A percentile compares a stretch with the other conserved stretches of the same genome.
Conservation (phyloP, 2,329 filamentous ascomycete genomes). For the Dothideomycetidae sp. region DNA sequence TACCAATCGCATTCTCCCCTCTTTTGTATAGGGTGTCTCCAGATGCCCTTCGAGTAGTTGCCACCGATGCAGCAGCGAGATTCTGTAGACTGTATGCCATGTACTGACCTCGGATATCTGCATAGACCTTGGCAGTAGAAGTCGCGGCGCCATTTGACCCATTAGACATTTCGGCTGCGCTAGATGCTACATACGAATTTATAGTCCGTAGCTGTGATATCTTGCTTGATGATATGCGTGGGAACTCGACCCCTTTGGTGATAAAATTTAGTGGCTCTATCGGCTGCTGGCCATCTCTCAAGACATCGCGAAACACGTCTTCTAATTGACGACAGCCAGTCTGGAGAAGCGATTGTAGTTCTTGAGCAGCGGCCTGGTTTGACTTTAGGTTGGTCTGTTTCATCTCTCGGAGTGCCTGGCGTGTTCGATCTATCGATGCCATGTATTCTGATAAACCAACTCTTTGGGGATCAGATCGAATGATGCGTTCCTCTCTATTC, state of each 20-base stretch:
- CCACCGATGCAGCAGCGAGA: slow-evolving; percentile 69
- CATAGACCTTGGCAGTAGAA: slow-evolving; percentile 67
- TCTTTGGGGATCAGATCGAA: slow-evolving; percentile 62
- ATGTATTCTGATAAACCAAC: slow-evolving; percentile 75
- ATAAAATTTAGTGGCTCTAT: slow-evolving; percentile 86
- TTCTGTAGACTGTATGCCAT: slow-evolving; percentile 71
- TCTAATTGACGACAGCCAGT: slow-evolving; percentile 73
- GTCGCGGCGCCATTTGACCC: slow-evolving; percentile 28
- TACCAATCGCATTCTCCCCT: slow-evolving; percentile 81
- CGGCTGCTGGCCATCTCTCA: slow-evolving; percentile 63
- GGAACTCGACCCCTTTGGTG: slow-evolving; percentile 67
- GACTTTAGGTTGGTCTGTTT: slow-evolving; percentile 80
- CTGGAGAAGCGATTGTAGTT: slow-evolving; percentile 63
- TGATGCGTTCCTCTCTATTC: slow-evolving; percentile 79
- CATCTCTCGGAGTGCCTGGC: slow-evolving; percentile 70
- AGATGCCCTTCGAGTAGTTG: slow-evolving; percentile 60
- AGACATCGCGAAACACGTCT: slow-evolving; percentile 62
- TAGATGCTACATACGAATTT: slow-evolving; percentile 37
- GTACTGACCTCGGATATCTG: slow-evolving; percentile 75
- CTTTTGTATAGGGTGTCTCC: slow-evolving; percentile 72
- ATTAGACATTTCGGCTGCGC: slow-evolving; percentile 17
- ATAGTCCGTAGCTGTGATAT: slow-evolving; percentile 65
- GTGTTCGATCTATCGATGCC: slow-evolving; percentile 75
- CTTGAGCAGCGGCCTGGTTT: slow-evolving; percentile 76
- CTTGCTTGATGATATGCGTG: slow-evolving; percentile 61